Evolutionary conservation across 2,329 filamentous ascomycete genomes (phyloP).

Genomic region (Thielaviopsis populi): DNA sequence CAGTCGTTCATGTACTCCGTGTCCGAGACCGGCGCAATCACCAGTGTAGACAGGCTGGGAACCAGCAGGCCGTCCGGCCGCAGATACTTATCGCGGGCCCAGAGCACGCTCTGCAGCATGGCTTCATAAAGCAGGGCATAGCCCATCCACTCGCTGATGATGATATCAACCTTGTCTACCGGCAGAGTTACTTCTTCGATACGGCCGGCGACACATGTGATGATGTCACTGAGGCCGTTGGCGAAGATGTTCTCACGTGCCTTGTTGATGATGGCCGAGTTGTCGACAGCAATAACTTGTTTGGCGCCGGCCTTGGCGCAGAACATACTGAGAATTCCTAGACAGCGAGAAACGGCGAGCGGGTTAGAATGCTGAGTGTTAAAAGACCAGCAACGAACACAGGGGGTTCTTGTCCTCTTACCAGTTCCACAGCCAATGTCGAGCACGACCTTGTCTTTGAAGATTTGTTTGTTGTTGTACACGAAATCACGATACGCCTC

Average conservation of each 20-base stretch:
- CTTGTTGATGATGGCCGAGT: slow-evolving; percentile 77
- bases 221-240: slow-evolving; percentile 58
- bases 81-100: slow-evolving; percentile 75
- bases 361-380: neutral
- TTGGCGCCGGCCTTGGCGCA: slow-evolving; percentile 79
- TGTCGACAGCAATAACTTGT: slow-evolving; percentile 80
- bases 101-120: slow-evolving; percentile 87
- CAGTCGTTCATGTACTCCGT: slow-evolving; percentile 62
- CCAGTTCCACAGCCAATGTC: slow-evolving; percentile 77
- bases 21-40: slow-evolving; percentile 67
- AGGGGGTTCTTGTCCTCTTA: slow-evolving; percentile 18
- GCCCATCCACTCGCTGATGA: slow-evolving; percentile 97
- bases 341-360: neutral
- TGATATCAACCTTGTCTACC: slow-evolving; percentile 74
- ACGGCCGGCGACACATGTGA: slow-evolving; percentile 69
- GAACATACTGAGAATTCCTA: slow-evolving; percentile 84
- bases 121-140: slow-evolving; percentile 88
- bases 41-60: slow-evolving; percentile 70
- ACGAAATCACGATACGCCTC: slow-evolving; percentile 92
- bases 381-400: neutral
- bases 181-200: slow-evolving; percentile 76
- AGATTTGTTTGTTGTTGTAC: slow-evolving; percentile 77
- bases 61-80: slow-evolving; percentile 67
- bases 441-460: slow-evolving; percentile 71
- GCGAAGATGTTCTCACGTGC: slow-evolving; percentile 71